Conservation (phyloP, 345 rosid species). For the Psidium friedrichsthalianum region DNA sequence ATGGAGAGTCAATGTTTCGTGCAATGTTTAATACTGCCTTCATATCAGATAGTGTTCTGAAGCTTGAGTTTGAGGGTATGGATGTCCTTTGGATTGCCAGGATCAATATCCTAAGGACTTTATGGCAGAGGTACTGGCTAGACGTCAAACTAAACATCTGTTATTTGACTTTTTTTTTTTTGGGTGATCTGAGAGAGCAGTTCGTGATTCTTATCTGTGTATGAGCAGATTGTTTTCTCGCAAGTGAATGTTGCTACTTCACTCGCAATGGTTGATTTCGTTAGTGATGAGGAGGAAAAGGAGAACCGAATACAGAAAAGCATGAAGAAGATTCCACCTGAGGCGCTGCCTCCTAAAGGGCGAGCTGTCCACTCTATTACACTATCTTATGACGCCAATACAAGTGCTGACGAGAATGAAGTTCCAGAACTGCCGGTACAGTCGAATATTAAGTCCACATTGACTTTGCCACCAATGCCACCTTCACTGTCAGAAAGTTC, state of each 20-base stretch:
- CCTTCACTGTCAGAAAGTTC: too few relatives aligned
- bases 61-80: conserved; percentile 75
- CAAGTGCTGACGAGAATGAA: conserved; percentile 17
- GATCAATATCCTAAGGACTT: conserved; percentile 73
- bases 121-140: conserved; percentile 67
- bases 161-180: neutral
- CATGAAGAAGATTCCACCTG: neutral
- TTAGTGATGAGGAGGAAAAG: conserved; percentile 48
- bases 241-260: conserved; percentile 73
- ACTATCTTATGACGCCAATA: conserved; percentile 20
- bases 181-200: neutral
- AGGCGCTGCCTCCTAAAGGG: conserved; percentile 66
- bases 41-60: conserved; percentile 80
- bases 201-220: neutral
- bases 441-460: too few relatives aligned
- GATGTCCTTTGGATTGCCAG: conserved; percentile 66
- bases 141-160: neutral
- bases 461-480: conserved; percentile 6
- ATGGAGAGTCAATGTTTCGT: conserved; percentile 64
- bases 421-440: conserved; percentile 29
- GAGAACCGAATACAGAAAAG: neutral
- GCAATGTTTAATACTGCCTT: conserved; percentile 86
- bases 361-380: neutral
- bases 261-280: conserved; percentile 36
- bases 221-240: conserved; percentile 69